Percentiles rank a stretch among this genome's conserved stretches.
These are phyloP conservation scores for Fusarium virguliforme DNA, from an alignment of 2,329 filamentous ascomycete species.

Conservation along the genomic window DNA sequence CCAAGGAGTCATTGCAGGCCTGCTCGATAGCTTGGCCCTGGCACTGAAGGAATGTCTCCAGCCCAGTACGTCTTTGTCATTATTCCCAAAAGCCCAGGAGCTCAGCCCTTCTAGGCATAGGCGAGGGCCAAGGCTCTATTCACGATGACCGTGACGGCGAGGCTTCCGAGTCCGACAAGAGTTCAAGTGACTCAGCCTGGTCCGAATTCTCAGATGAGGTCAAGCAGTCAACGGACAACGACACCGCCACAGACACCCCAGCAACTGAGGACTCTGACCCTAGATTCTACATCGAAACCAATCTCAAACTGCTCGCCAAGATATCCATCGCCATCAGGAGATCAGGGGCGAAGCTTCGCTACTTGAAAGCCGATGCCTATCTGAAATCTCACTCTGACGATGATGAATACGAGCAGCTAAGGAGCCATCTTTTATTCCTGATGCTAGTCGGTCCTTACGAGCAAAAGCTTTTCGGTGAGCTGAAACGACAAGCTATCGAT, in stretches of 20 bases:
- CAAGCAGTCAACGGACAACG: neutral
- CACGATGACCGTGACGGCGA: neutral
- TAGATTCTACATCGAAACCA: slow-evolving; percentile 3
- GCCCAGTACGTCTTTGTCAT: neutral
- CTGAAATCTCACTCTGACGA: neutral
- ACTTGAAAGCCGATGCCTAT: slow-evolving; percentile 5
- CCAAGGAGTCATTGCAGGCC: neutral
- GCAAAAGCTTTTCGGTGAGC: neutral
- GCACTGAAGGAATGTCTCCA: neutral
- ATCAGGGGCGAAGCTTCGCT: neutral
- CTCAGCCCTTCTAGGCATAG: neutral
- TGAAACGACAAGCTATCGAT: neutral
- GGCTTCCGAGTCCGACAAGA: neutral
- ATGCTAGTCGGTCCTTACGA: slow-evolving; percentile 1
- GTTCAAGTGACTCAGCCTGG: neutral
- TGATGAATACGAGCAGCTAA: neutral
- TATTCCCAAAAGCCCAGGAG: neutral
- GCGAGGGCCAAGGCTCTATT: neutral
- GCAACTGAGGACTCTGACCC: neutral
- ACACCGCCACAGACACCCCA: neutral
- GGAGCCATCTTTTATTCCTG: slow-evolving; percentile 1
- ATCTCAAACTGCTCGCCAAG: neutral
- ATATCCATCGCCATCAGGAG: slow-evolving; percentile 2
- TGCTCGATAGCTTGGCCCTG: neutral
- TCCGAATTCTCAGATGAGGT: neutral